These are phyloP conservation scores for Lathyrus sativus DNA, from an alignment of 306 rosid species.

Conservation along the genomic window DNA sequence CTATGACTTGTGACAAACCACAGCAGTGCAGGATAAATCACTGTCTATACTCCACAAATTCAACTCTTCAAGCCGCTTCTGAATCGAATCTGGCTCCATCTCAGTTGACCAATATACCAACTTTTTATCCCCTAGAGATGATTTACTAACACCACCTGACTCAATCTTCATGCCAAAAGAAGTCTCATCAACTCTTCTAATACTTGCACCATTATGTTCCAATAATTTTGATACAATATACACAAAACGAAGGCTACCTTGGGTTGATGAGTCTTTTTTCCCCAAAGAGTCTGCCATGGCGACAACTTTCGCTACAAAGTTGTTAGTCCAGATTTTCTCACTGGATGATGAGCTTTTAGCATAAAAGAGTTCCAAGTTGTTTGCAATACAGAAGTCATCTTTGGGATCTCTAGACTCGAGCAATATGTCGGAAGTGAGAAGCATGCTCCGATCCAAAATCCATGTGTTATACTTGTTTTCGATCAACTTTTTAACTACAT, in stretches of 20 bases:
- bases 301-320: conserved; percentile 44
- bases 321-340: conserved; percentile 52
- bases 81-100: conserved; percentile 46
- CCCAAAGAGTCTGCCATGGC: conserved; percentile 46
- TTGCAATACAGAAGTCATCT: conserved; percentile 49
- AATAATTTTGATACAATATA: conserved; percentile 38
- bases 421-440: conserved; percentile 52
- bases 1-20: conserved; percentile 72
- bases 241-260: conserved; percentile 48
- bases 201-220: conserved; percentile 44
- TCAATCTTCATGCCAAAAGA: conserved; percentile 46
- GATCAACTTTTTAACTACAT: conserved; percentile 55
- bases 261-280: conserved; percentile 41
- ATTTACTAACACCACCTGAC: conserved; percentile 37
- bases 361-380: conserved; percentile 57
- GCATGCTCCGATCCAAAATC: conserved; percentile 70
- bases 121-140: conserved; percentile 57
- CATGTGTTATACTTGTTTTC: conserved; percentile 56
- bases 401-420: conserved; percentile 38
- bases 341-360: conserved; percentile 55
- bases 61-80: conserved; percentile 60
- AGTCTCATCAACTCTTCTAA: conserved; percentile 36
- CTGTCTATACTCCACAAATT: conserved; percentile 66
- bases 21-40: conserved; percentile 80
- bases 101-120: conserved; percentile 64